Evolutionary conservation across 1,139 yeast genomes (phyloP).

Genomic region (Geotrichum restrictum): DNA sequence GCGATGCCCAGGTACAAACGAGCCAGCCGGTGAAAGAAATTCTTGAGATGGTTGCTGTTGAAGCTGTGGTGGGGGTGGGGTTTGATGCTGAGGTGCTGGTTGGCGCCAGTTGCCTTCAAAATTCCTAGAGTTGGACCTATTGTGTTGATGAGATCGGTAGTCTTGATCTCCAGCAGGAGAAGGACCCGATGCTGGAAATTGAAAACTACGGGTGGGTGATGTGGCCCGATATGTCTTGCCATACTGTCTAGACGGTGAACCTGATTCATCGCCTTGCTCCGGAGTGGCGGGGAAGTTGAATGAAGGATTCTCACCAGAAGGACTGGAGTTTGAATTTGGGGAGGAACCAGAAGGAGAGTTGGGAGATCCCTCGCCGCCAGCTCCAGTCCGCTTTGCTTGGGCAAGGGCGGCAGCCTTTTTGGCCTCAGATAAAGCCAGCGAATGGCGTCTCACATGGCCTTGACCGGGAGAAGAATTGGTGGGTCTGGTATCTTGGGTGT

Average conservation of each 20-base stretch:
- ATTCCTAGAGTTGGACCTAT: slow-evolving; percentile 50
- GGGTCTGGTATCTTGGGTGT: slow-evolving; percentile 23
- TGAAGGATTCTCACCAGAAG: slow-evolving; percentile 21
- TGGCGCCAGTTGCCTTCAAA: slow-evolving; percentile 46
- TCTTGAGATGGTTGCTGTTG: slow-evolving; percentile 25
- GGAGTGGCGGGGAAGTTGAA: slow-evolving; percentile 57
- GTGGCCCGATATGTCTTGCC: slow-evolving; percentile 21
- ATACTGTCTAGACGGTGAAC: slow-evolving; percentile 27
- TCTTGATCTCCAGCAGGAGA: slow-evolving; percentile 4
- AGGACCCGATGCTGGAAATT: slow-evolving; percentile 44
- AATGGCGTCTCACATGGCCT: slow-evolving; percentile 89
- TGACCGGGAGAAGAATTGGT: slow-evolving; percentile 23
- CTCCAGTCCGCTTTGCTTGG: slow-evolving; percentile 50
- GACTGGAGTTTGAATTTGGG: not conserved
- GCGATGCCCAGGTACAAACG: slow-evolving; percentile 77
- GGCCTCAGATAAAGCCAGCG: slow-evolving; percentile 91
- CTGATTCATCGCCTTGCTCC: slow-evolving; percentile 28
- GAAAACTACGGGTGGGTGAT: slow-evolving; percentile 42
- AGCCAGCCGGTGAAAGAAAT: slow-evolving; percentile 35
- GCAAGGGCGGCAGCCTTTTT: slow-evolving; percentile 93
- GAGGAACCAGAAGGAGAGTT: slow-evolving; percentile 24
- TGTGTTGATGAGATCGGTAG: slow-evolving; percentile 33
- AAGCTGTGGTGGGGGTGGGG: slow-evolving; percentile 24
- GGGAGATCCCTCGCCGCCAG: slow-evolving; percentile 22
- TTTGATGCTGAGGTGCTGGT: slow-evolving; percentile 29